These are phyloP conservation scores for Cryptosporidium muris DNA, from an alignment of 169 alveolate species.

Conservation along the genomic window DNA sequence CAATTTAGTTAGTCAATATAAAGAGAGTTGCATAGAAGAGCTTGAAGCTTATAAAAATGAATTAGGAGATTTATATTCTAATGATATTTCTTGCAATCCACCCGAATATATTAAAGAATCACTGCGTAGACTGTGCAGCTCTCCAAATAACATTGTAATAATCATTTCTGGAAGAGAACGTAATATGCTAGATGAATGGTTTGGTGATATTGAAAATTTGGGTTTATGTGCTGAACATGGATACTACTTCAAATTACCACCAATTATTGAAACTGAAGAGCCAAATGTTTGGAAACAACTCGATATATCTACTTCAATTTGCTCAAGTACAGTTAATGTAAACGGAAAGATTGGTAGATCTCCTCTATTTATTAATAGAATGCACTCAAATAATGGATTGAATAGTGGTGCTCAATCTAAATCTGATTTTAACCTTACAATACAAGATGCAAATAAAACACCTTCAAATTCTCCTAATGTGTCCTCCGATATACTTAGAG, in stretches of 20 bases:
- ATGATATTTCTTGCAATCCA: constrained; percentile 45
- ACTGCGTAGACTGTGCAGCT: constrained; percentile 42
- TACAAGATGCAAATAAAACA: background rate
- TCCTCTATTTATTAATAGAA: background rate
- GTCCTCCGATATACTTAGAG: background rate
- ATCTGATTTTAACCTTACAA: background rate
- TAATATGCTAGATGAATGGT: constrained; percentile 76
- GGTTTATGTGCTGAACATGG: constrained; percentile 73
- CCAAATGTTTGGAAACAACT: constrained; percentile 46
- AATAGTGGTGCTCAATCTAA: background rate
- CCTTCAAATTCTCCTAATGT: background rate
- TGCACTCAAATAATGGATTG: background rate
- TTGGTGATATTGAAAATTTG: constrained; percentile 69
- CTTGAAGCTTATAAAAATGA: background rate
- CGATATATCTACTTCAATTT: background rate
- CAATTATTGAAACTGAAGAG: constrained; percentile 9
- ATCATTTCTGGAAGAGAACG: constrained; percentile 78
- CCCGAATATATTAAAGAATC: constrained; percentile 22
- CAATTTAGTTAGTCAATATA: background rate
- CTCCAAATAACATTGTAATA: constrained; percentile 74
- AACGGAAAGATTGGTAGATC: too few species aligned
- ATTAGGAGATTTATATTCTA: background rate
- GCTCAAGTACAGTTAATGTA: too few species aligned
- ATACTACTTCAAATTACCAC: constrained; percentile 61
- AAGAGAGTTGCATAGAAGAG: background rate